These are phyloP conservation scores for Sarcodon aspratus DNA, from an alignment of 768 basidiomycete genomes.

Conservation along the genomic window DNA sequence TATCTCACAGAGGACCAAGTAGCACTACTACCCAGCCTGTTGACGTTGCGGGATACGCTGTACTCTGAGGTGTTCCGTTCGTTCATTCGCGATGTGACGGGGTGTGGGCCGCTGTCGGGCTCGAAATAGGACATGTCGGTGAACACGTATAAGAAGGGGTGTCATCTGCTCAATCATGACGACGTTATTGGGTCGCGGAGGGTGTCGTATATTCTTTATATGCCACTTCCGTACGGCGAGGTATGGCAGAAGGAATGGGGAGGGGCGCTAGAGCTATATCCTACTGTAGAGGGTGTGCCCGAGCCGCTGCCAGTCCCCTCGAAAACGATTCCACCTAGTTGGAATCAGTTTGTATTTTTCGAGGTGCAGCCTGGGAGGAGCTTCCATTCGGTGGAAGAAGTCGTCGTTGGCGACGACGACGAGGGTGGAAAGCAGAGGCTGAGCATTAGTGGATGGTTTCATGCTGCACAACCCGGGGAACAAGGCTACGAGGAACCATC, in stretches of 20 bases:
- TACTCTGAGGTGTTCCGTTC: conserved; percentile 77
- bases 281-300: conserved; percentile 51
- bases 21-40: conserved; percentile 67
- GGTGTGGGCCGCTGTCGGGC: conserved; percentile 86
- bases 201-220: conserved; percentile 94
- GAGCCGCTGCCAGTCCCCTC: conserved; percentile 59
- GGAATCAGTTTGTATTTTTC: conserved; percentile 86
- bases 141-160: conserved; percentile 83
- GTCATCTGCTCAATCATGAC: conserved; percentile 95
- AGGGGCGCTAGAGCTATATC: conserved; percentile 90
- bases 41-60: conserved; percentile 79
- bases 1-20: conserved; percentile 74
- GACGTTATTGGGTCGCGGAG: conserved; percentile 93
- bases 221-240: conserved; percentile 66
- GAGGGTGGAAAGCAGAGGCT: conserved; percentile 66
- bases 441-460: conserved; percentile 97
- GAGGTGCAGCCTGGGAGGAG: conserved; percentile 92
- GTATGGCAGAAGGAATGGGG: conserved; percentile 88
- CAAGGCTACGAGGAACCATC: conserved; percentile 63
- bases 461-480: conserved; percentile 83
- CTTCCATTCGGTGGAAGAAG: conserved; percentile 96
- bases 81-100: conserved; percentile 79
- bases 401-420: conserved; percentile 66
- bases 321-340: conserved; percentile 65
- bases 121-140: conserved; percentile 93